These are phyloP conservation scores for Blastomyces percursus DNA, from an alignment of 2,329 filamentous ascomycete genomes.

Conservation along the genomic window DNA sequence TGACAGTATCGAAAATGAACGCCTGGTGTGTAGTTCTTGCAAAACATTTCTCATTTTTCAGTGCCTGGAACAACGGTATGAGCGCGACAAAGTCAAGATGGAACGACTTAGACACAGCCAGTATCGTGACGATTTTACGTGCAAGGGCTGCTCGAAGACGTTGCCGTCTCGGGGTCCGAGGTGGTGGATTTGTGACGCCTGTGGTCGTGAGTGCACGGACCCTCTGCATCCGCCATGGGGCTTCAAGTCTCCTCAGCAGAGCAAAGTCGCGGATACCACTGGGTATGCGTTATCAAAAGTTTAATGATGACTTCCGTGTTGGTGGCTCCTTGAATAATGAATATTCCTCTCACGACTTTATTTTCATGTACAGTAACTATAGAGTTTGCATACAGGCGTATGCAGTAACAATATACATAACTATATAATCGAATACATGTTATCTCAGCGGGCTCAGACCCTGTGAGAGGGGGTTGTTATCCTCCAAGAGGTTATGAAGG, in stretches of 20 bases:
- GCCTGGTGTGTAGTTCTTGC: not conserved
- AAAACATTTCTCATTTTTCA: not conserved
- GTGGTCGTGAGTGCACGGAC: not conserved
- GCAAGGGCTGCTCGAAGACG: not conserved
- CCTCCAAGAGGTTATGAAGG: no score
- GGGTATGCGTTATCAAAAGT: not conserved
- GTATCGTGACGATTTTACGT: not conserved
- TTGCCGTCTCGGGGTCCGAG: not conserved
- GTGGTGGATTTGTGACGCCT: conserved; percentile 4
- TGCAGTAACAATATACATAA: not conserved
- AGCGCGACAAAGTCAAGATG: not conserved
- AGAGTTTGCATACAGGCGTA: not conserved
- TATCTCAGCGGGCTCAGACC: no score
- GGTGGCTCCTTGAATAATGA: not conserved
- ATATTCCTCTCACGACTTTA: not conserved
- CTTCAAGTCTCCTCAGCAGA: not conserved
- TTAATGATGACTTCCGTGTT: not conserved
- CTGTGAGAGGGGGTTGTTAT: no score
- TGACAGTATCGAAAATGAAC: not conserved
- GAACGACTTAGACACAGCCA: not conserved
- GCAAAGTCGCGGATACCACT: not conserved
- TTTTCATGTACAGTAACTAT: not conserved
- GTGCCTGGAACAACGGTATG: not conserved
- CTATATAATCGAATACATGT: not conserved
- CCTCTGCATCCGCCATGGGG: not conserved